Evolutionary conservation across 768 basidiomycete species (phyloP), one percentile per base, ranked within the genome.

Genomic region (Sarcomyxa edulis): DNA sequence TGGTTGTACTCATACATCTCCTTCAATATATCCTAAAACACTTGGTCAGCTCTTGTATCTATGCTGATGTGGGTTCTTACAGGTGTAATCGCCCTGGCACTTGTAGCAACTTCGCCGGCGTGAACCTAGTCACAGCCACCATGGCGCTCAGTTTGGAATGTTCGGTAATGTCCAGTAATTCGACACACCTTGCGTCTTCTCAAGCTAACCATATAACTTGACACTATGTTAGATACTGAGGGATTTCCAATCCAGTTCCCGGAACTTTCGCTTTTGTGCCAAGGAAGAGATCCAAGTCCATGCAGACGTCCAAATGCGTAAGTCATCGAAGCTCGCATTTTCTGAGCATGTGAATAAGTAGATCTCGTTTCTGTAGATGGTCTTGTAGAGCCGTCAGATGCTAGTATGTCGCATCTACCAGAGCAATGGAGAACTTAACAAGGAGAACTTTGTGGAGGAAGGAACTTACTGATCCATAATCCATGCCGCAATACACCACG

Each of bases 191-290:
- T 58, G n/a, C 45, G 21, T 8, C 45, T 43, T 5, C 45, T 25
- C 4, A 61, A 37, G 32, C 49, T 56, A 2, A 57, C 27, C 58
- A 62, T 60, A 23, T 56, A 62, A 0, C 30, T 43, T 1, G 55
- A 54, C 0, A 62, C 54, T 5, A 31, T 11, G 19, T 49, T 41
- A 4, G 54, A 61, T 2, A 56, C 37, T 0, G 56, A 61, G 16
- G 56, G 59, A 33, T 62, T 61, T 1, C 61, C 56, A 5, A 45
- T 9, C 55, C 50, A 52, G 30, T 41, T 37, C 2, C 52, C 52
- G 12, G 27, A 47, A 6, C 43, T 24, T 33, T 59, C 51, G 22
- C 48, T 49, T 19, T 44, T 35, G 23, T 60, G 54, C 63, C 63
- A 65, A 7, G 51, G 45, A n/a, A 52, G 29, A 6, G 42, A 45